A percentile compares a stretch with the other conserved stretches of the same genome.
These are phyloP conservation scores for Candida ponderosae DNA, from an alignment of 805 yeast genomes.

Conservation along the genomic window DNA sequence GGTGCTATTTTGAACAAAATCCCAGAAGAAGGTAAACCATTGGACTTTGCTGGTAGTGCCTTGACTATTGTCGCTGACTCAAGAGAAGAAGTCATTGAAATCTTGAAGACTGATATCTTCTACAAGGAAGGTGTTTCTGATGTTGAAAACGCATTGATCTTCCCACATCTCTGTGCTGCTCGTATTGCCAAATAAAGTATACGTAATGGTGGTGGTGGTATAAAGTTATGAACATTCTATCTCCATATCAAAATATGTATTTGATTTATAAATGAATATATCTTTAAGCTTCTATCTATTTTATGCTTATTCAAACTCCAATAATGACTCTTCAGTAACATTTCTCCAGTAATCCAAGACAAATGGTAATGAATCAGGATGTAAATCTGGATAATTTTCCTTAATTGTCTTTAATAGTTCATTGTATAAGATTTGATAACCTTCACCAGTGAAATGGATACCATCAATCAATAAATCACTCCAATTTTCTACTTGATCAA, in stretches of 20 bases:
- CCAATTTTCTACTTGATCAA: slow-evolving; percentile 33
- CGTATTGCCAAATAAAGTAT: slow-evolving; percentile 25
- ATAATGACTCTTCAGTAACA: slow-evolving; percentile 17
- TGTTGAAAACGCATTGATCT: slow-evolving; percentile 47
- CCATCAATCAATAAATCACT: slow-evolving; percentile 42
- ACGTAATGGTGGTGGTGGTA: too few species aligned
- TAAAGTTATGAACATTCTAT: too few species aligned
- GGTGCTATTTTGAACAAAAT: slow-evolving; percentile 46
- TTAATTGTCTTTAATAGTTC: slow-evolving; percentile 32
- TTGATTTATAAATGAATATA: too few species aligned
- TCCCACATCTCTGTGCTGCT: slow-evolving; percentile 44
- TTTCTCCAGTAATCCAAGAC: slow-evolving; percentile 36
- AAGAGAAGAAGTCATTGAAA: slow-evolving; percentile 55
- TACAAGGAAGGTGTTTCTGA: slow-evolving; percentile 72
- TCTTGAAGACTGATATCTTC: slow-evolving; percentile 58
- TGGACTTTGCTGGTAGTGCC: slow-evolving; percentile 61
- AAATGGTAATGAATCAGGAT: slow-evolving; percentile 30
- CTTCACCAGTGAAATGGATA: slow-evolving; percentile 49
- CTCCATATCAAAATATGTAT: too few species aligned
- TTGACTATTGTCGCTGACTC: slow-evolving; percentile 57
- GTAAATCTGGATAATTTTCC: slow-evolving; percentile 37
- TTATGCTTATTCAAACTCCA: too few species aligned
- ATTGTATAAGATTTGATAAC: slow-evolving; percentile 42
- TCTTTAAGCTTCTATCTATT: too few species aligned
- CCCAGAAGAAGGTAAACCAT: slow-evolving; percentile 29